A percentile compares a stretch with the other conserved stretches of the same genome.
Conservation (phyloP, 805 yeast genomes). For the Wickerhamomyces subpelliculosus region DNA sequence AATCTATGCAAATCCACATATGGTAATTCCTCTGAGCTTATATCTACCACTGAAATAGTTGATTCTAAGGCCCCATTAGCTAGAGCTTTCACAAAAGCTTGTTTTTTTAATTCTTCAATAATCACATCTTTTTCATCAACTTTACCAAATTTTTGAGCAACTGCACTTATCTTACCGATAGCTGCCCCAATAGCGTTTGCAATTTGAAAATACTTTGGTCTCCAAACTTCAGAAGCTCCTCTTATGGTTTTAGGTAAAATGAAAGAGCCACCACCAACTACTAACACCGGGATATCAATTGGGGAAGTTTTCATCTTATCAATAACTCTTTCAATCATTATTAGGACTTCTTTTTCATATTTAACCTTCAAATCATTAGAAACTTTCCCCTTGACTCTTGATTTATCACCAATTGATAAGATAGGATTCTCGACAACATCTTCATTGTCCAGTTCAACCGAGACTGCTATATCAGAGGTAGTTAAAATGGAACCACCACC, state of each 20-base stretch:
- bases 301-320: constrained; percentile 40
- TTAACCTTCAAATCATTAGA: constrained; percentile 1
- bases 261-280: constrained; percentile 46
- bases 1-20: constrained; percentile 29
- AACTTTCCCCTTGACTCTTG: constrained; percentile 17
- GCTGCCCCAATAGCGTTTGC: constrained; percentile 51
- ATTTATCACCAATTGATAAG: constrained; percentile 23
- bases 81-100: constrained; percentile 18
- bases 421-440: constrained; percentile 7
- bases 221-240: constrained; percentile 37
- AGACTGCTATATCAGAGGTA: constrained; percentile 31
- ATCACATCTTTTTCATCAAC: constrained; percentile 13
- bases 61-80: constrained; percentile 21
- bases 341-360: neutral
- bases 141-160: constrained; percentile 15
- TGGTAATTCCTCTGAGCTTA: constrained; percentile 24
- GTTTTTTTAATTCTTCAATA: constrained; percentile 15
- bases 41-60: constrained; percentile 22
- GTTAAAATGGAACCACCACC: constrained; percentile 38
- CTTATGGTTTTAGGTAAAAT: constrained; percentile 31
- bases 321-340: constrained; percentile 31
- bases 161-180: constrained; percentile 34
- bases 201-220: constrained; percentile 37
- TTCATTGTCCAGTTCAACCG: constrained; percentile 10
- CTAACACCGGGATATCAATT: constrained; percentile 34